These are phyloP conservation scores for Orbilia ellipsospora DNA, from an alignment of 2,329 filamentous ascomycete species.

Conservation along the genomic window DNA sequence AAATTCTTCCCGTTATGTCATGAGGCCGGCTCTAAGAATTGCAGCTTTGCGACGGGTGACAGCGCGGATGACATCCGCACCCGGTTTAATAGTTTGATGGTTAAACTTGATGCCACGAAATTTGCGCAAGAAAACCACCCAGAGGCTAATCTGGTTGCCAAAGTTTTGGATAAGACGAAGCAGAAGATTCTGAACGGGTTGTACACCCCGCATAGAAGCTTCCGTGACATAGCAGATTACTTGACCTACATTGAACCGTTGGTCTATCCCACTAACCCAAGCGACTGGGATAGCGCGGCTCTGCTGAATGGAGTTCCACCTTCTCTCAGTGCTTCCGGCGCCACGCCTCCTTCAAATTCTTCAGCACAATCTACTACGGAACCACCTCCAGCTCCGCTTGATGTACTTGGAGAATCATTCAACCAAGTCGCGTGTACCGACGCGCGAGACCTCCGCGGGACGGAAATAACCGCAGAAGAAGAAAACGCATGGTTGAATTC, in stretches of 20 bases:
- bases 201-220: conserved; percentile 8
- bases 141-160: neutral
- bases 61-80: conserved; percentile 17
- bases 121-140: conserved; percentile 26
- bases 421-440: conserved; percentile 36
- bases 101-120: conserved; percentile 38
- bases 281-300: conserved; percentile 23
- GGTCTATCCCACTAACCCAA: conserved; percentile 1
- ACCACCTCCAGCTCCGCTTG: neutral
- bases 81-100: conserved; percentile 36
- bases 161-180: conserved; percentile 11
- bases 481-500: conserved; percentile 21
- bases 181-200: conserved; percentile 3
- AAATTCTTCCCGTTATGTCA: conserved; percentile 30
- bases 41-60: conserved; percentile 34
- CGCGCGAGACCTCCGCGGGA: conserved; percentile 23
- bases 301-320: neutral
- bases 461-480: conserved; percentile 13
- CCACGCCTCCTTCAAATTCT: neutral
- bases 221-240: conserved; percentile 29
- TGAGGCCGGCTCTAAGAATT: conserved; percentile 25
- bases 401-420: conserved; percentile 14
- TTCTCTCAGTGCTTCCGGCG: neutral
- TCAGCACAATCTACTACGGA: neutral
- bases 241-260: conserved; percentile 15